These are phyloP conservation scores for Pseudoscleropodium purum DNA, from an alignment of 225 moss, liverwort and hornwort species.

Conservation along the genomic window DNA sequence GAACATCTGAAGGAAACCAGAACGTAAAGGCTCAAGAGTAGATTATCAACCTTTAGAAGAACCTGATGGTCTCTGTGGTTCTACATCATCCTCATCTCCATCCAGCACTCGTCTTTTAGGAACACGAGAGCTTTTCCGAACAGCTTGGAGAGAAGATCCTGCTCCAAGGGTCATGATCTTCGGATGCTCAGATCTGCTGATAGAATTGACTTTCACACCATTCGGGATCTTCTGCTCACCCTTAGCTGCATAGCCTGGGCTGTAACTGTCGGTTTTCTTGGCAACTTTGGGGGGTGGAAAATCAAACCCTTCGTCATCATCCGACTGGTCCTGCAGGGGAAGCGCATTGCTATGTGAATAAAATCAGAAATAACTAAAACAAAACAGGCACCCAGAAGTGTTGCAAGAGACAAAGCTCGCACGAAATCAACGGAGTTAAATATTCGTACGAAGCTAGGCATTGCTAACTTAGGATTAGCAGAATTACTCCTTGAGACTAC, in stretches of 20 bases:
- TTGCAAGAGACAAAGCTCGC: not conserved
- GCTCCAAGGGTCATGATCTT: constrained; percentile 5
- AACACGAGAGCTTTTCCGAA: constrained; percentile 93
- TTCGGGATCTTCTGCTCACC: constrained; percentile 12
- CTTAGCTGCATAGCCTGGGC: not conserved
- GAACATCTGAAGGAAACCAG: not conserved
- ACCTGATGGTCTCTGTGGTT: constrained; percentile 6
- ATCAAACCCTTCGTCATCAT: constrained; percentile 73
- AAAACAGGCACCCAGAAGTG: not conserved
- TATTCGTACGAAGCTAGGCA: not conserved
- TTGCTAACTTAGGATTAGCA: not conserved
- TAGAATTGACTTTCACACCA: constrained; percentile 13
- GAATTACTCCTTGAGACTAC: not conserved
- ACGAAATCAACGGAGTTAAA: not conserved
- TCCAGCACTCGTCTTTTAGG: constrained; percentile 82
- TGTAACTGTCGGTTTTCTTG: constrained; percentile 11
- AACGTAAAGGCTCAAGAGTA: not conserved
- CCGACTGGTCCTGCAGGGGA: constrained; percentile 69
- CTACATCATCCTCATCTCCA: constrained; percentile 46
- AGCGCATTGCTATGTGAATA: not conserved
- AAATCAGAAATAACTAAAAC: not conserved
- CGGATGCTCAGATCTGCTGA: constrained; percentile 17
- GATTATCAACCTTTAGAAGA: constrained; percentile 18
- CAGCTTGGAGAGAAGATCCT: constrained; percentile 42
- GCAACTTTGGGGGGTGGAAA: constrained; percentile 28